These are phyloP conservation scores for Pichia membranifaciens DNA, from an alignment of 805 yeast species.

Conservation along the genomic window DNA sequence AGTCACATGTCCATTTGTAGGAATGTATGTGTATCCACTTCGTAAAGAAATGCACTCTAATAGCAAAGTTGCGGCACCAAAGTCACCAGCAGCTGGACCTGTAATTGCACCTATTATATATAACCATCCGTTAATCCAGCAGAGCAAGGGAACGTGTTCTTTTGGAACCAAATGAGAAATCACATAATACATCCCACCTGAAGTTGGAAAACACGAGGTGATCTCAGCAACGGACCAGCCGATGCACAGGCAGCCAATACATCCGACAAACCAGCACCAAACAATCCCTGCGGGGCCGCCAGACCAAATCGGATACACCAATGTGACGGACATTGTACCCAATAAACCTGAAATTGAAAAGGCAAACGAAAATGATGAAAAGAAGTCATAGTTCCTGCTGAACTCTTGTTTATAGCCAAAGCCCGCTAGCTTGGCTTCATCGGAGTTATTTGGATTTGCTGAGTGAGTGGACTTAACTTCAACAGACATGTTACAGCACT, in stretches of 20 bases:
- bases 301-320: slow-evolving; percentile 39
- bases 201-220: slow-evolving; percentile 47
- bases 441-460: slow-evolving; percentile 32
- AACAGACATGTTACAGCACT: not conserved
- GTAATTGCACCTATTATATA: slow-evolving; percentile 44
- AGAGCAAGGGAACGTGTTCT: slow-evolving; percentile 43
- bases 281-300: slow-evolving; percentile 61
- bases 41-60: slow-evolving; percentile 40
- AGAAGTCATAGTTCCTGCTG: slow-evolving; percentile 48
- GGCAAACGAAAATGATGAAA: slow-evolving; percentile 61
- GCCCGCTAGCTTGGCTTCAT: slow-evolving; percentile 24
- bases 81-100: slow-evolving; percentile 46
- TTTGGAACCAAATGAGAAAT: slow-evolving; percentile 45
- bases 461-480: not conserved
- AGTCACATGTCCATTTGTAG: slow-evolving; percentile 40
- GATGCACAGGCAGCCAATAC: slow-evolving; percentile 46
- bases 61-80: slow-evolving; percentile 45
- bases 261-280: slow-evolving; percentile 59
- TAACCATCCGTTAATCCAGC: slow-evolving; percentile 51
- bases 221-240: slow-evolving; percentile 49
- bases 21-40: slow-evolving; percentile 32
- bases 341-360: slow-evolving; percentile 59
- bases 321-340: slow-evolving; percentile 56
- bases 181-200: slow-evolving; percentile 47
- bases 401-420: slow-evolving; percentile 62